These are phyloP conservation scores for Geoglossum cookeanum DNA, from an alignment of 2,329 filamentous ascomycete species.

Conservation along the genomic window DNA sequence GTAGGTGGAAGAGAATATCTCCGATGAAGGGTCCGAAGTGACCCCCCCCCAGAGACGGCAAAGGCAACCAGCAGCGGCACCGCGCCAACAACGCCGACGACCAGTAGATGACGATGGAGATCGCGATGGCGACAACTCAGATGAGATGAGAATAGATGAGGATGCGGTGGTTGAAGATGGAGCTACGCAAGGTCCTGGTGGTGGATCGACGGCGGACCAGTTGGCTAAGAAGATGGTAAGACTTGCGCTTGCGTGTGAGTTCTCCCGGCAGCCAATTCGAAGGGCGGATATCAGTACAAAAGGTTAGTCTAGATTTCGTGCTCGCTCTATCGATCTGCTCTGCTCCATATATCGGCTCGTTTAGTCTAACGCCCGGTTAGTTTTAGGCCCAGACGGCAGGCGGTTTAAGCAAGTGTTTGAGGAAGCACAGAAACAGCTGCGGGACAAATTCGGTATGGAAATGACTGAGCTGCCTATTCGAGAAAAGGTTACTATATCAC, in stretches of 20 bases:
- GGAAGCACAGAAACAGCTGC: slow-evolving; percentile 53
- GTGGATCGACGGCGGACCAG: not conserved
- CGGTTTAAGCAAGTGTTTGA: slow-evolving; percentile 63
- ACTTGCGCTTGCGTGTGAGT: slow-evolving; percentile 40
- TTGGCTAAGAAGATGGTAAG: slow-evolving; percentile 43
- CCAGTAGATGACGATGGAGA: not conserved
- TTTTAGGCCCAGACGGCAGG: slow-evolving; percentile 48
- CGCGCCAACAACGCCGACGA: not conserved
- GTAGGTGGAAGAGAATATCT: not conserved
- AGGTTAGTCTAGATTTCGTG: slow-evolving; percentile 11
- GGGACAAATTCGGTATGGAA: slow-evolving; percentile 72
- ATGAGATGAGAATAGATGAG: not conserved
- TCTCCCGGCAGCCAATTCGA: slow-evolving; percentile 36
- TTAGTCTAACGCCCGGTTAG: slow-evolving; percentile 17
- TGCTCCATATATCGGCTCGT: not conserved
- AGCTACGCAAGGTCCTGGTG: not conserved
- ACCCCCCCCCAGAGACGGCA: not conserved
- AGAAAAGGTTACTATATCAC: slow-evolving; percentile 65
- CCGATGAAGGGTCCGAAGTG: not conserved
- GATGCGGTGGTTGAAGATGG: not conserved
- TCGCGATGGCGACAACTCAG: not conserved
- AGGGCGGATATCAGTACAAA: slow-evolving; percentile 38
- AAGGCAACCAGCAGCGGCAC: not conserved
- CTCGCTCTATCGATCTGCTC: not conserved
- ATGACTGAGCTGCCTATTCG: slow-evolving; percentile 63